Base-by-base conservation (phyloP, 176 grass and related monocot genomes). In the Eragrostis nindensis region DNA sequence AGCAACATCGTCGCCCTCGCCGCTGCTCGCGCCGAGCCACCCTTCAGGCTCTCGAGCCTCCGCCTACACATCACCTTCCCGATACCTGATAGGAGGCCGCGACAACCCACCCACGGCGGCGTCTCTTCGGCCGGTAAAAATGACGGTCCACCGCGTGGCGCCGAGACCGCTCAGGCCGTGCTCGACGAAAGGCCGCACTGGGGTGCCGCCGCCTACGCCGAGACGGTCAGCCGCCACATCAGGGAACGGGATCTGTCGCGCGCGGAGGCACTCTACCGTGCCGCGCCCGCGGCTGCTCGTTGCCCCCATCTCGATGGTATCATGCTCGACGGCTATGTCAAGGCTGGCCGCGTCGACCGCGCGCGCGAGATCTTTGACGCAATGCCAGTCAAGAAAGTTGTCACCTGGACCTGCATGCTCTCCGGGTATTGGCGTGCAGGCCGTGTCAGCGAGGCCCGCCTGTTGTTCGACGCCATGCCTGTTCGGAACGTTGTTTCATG, bases 391-490 rank as follows among this genome's bases (percentile, higher is more conserved):
- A 89, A 76, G 62, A 54, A 6, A 53, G 25, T 80, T 11, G 50
- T 70, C 39, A 1, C 78, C 0, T 70, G 78, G 66, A 81, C 78
- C 11, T 60, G 22, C 66, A 70, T 81, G 81, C 17, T 88, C 0
- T 52, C 68, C 0, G 80, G 59, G 12, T 80, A 88, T 40, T 80
- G 62, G 62, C 86, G 73, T 12, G 69, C 61, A 2, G 75, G 80
- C 6, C 81, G 70, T n/a, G 57, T 83, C 0, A 48, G 24, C 0
- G 90, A 93, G 61, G 95, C 88, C 1, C 79, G 89, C 11, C 50
- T 48, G 50, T 52, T 93, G 71, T 97, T 97, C 32, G 85, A 85
- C 32, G 19, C 11, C 38, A 97, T 97, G 92, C 80, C 94, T 0
- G 40, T 3, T 4, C 63, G 73, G 45, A 88, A 92, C 19, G 68